Conservation (phyloP, 805 yeast species). For the Pichia manshurica region DNA sequence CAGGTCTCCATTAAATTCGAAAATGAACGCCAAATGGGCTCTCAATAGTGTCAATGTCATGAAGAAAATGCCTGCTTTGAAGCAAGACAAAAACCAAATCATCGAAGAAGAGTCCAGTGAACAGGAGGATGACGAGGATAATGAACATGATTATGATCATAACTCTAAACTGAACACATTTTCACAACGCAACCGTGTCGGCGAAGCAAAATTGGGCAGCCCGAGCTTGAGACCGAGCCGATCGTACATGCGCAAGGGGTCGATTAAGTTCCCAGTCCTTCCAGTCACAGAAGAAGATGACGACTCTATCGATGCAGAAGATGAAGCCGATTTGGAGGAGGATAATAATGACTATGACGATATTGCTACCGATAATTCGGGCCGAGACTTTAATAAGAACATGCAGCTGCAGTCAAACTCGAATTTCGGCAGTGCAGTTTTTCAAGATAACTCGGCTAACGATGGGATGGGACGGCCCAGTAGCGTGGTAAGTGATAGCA, state of each 20-base stretch:
- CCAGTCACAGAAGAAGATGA: slow-evolving; percentile 16
- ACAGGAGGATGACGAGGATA: slow-evolving; percentile 9
- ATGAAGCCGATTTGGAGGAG: slow-evolving; percentile 13
- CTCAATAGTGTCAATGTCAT: slow-evolving; percentile 13
- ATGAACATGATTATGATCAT: not conserved
- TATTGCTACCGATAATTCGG: slow-evolving; percentile 8
- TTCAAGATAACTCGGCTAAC: not conserved
- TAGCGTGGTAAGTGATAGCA: not conserved
- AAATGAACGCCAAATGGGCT: slow-evolving; percentile 28
- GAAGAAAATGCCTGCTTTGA: slow-evolving; percentile 30
- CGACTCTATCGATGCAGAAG: slow-evolving; percentile 11
- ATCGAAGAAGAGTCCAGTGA: slow-evolving; percentile 18
- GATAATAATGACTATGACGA: slow-evolving; percentile 41
- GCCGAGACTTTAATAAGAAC: not conserved
- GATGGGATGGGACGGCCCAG: not conserved
- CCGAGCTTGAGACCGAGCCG: slow-evolving; percentile 7
- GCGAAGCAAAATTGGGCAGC: not conserved
- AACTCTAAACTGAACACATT: not conserved
- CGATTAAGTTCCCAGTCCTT: slow-evolving; percentile 10
- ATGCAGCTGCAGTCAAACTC: not conserved
- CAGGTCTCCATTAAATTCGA: slow-evolving; percentile 29
- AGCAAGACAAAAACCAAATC: slow-evolving; percentile 51
- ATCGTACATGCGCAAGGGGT: slow-evolving; percentile 9
- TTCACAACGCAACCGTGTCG: slow-evolving; percentile 12
- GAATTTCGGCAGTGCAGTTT: not conserved